Base-by-base conservation (phyloP, 1,284 basidiomycete genomes). In the Cutaneotrichosporon sp. region DNA sequence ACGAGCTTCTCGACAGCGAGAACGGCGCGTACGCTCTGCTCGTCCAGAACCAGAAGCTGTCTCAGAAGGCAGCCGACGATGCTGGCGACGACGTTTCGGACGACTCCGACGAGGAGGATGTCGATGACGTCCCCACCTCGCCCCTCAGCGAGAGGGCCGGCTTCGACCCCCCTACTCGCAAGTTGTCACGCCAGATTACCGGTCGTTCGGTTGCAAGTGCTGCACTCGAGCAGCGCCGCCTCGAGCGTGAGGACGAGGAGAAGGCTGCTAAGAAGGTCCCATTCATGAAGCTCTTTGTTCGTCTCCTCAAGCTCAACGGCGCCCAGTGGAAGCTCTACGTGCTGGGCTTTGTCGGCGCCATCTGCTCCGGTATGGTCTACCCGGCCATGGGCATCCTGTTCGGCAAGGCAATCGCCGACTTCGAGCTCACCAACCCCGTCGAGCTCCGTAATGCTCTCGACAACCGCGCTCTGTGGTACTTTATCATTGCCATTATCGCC, bases 381-480 rank as follows among this genome's bases (percentile, higher is more conserved):
- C 95, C 95, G 1, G 84, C 85, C 2, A 91, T 94, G 70, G 88
- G 90, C 70, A 86, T 97, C 64, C 84, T 95, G 5, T 95, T 89
- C 75, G 85, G 89, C 75, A 65, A 69, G 77, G 87, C 85, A 56
- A 84, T 93, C 66, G 72, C 82, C 52, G 85, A 83, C 13, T 92
- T 92, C 81, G 70, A 79, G 55, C 84, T 87, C 20, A 67, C 79
- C 47, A 84, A 87, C 11, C 67, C 73, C 34, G 53, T 66, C 14
- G 56, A 63, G 49, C 59, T 80, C 14, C 70, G 68, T 55, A 20
- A 55, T 36, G 61, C 61, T 2, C 64, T 78, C 16, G 63, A 66
- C 33, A 51, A 68, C n/a, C 76, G 76, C 55, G 87, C 77, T 87
- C 36, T 92, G 84, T 89, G 85, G 84, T 87, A 92, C 79, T 94